A percentile compares a stretch with the other conserved stretches of the same genome.
phyloP scores from a whole-genome alignment of 345 rosid species.

The Zanthoxylum bungeanum region DNA sequence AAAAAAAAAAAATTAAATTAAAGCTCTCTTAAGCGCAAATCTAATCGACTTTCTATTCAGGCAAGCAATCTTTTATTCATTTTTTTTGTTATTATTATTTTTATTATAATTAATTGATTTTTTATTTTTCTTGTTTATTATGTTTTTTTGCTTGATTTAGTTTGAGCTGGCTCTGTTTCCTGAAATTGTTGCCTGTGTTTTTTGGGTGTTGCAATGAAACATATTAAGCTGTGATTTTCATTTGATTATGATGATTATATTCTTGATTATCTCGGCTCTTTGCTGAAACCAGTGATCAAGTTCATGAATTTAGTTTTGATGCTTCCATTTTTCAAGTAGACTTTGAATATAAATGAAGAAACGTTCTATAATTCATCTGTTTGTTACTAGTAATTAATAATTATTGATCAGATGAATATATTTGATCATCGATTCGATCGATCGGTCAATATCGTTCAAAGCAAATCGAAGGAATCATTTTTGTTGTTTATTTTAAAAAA shows the following conservation, averaged over 20 bases:
- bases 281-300: not conserved
- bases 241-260: not conserved
- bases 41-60: constrained; percentile 23
- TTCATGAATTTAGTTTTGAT: not conserved
- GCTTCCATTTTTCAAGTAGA: not conserved
- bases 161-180: not conserved
- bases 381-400: not conserved
- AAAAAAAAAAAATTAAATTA: not conserved
- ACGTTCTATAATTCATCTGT: not conserved
- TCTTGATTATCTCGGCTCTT: not conserved
- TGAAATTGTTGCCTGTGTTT: not conserved
- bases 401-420: not conserved
- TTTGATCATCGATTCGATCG: not conserved
- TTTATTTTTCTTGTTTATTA: not conserved
- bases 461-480: not conserved
- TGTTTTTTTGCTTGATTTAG: not conserved
- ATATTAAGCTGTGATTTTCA: not conserved
- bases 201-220: not conserved
- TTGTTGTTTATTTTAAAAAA: no score
- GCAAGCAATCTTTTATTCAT: constrained; percentile 21
- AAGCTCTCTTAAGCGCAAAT: constrained; percentile 1
- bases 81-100: not conserved
- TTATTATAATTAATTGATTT: not conserved
- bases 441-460: not conserved
- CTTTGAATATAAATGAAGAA: not conserved